Evolutionary conservation across 2,329 filamentous ascomycete species (phyloP).

Genomic region (Chaetomium olivaceum): DNA sequence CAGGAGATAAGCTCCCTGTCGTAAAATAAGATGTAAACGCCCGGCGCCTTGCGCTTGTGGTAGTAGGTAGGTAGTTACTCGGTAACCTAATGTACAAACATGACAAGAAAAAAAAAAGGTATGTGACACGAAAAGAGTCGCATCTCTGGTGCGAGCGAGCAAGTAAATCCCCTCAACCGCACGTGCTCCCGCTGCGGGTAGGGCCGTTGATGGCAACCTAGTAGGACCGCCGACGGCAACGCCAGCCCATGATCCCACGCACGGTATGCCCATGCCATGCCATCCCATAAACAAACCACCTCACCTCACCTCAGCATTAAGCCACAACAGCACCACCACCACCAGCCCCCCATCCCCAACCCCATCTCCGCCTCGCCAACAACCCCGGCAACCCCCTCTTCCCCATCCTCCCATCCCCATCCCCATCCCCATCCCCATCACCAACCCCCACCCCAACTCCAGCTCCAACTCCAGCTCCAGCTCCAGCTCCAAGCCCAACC

Average conservation of each 20-base stretch:
- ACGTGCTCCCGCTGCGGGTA: neutral
- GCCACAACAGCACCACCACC: neutral
- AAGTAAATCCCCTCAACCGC: neutral
- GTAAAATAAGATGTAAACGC: neutral
- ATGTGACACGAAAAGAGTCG: constrained; percentile 16
- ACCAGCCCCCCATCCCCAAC: neutral
- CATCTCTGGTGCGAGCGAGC: constrained; percentile 4
- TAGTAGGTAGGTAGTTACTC: neutral
- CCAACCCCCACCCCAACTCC: neutral
- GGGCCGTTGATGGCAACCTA: neutral
- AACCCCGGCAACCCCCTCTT: neutral
- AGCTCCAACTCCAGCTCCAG: too few relatives aligned
- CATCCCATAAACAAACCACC: neutral
- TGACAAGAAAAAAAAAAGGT: constrained; percentile 8
- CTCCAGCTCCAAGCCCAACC: too few relatives aligned
- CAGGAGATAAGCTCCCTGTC: neutral
- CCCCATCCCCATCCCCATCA: neutral
- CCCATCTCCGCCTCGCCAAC: neutral
- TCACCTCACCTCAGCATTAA: neutral
- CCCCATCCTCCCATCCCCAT: neutral
- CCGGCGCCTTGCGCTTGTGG: constrained; percentile 8
- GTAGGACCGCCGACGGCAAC: neutral
- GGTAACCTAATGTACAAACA: constrained; percentile 13
- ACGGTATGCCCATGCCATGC: neutral
- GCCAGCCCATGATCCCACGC: neutral